Percentiles rank a stretch among this genome's conserved stretches.
Conservation (phyloP, 1,284 basidiomycete genomes). For the Cerioporus squamosus region DNA sequence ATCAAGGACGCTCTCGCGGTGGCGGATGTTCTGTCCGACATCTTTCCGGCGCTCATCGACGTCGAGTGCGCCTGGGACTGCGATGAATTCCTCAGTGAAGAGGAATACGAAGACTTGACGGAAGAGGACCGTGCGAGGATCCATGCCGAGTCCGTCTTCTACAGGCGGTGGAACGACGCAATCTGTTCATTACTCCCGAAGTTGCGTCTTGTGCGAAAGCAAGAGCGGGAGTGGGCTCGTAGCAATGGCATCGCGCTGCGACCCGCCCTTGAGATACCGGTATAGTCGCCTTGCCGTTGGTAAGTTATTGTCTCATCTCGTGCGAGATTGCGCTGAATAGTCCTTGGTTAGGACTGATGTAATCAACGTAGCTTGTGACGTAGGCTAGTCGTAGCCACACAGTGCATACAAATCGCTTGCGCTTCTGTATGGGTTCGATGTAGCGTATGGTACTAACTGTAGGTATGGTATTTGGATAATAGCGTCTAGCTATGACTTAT, state of each 20-base stretch:
- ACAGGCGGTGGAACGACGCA: not conserved
- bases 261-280: not conserved
- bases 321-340: too few relatives aligned
- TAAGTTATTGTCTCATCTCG: too few relatives aligned
- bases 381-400: too few relatives aligned
- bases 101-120: conserved; percentile 2
- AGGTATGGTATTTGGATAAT: too few relatives aligned
- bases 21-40: not conserved
- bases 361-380: too few relatives aligned
- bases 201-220: not conserved
- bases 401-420: too few relatives aligned
- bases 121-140: not conserved
- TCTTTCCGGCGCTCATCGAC: not conserved
- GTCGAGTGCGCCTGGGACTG: not conserved
- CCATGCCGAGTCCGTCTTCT: not conserved
- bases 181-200: not conserved
- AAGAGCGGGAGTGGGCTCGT: conserved; percentile 3
- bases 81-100: not conserved
- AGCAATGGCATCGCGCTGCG: not conserved
- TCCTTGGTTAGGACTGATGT: too few relatives aligned
- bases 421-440: too few relatives aligned
- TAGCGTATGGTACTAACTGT: too few relatives aligned
- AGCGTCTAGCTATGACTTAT: too few relatives aligned
- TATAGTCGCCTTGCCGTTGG: too few relatives aligned
- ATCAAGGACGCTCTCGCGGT: not conserved